Evolutionary conservation across 2,329 filamentous ascomycete species (phyloP).

Genomic region (Fusarium hainanense): DNA sequence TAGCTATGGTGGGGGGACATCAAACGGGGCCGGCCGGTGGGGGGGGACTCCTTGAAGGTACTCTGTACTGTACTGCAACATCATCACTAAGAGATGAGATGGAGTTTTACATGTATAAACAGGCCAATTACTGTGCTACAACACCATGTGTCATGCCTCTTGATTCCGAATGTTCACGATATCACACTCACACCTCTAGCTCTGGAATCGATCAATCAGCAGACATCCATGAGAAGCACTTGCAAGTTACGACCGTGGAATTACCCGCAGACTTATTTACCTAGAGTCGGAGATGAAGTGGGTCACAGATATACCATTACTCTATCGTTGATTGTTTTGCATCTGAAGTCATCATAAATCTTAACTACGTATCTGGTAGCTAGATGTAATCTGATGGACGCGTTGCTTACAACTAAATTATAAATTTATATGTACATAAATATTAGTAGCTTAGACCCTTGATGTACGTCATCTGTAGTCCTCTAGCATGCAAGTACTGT

Average conservation of each 20-base stretch:
- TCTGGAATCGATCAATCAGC: conserved; percentile 33
- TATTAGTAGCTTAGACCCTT: not conserved
- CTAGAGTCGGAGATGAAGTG: conserved; percentile 4
- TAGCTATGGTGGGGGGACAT: conserved; percentile 12
- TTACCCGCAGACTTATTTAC: not conserved
- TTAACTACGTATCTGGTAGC: not conserved
- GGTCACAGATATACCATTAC: not conserved
- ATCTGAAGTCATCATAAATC: not conserved
- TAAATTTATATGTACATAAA: not conserved
- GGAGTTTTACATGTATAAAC: not conserved
- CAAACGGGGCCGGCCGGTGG: conserved; percentile 34
- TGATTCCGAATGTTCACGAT: conserved; percentile 2
- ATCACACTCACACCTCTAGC: not conserved
- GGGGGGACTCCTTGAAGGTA: not conserved
- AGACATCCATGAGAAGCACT: not conserved
- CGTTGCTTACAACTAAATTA: not conserved
- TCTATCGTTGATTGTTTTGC: not conserved
- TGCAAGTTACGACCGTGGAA: not conserved
- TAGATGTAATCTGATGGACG: not conserved
- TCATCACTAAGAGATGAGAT: not conserved
- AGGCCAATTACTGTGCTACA: not conserved
- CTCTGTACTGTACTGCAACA: too few species aligned
- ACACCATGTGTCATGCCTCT: not conserved
- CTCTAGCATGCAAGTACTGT: not conserved
- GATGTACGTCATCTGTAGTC: not conserved